These are phyloP conservation scores for Hanseniaspora gamundiae DNA, from an alignment of 1,139 yeast species.

Conservation along the genomic window DNA sequence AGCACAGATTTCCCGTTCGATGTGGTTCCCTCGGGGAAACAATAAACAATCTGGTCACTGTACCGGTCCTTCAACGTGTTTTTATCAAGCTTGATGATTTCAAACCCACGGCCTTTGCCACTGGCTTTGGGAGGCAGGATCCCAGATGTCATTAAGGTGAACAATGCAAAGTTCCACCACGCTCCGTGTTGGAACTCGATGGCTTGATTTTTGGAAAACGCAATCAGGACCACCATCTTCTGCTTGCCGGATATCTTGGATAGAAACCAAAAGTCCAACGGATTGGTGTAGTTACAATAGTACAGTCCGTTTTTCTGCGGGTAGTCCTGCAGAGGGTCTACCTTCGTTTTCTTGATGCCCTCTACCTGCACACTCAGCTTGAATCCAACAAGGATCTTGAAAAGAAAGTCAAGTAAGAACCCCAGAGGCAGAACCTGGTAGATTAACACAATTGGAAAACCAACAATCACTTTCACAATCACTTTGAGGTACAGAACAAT, in stretches of 20 bases:
- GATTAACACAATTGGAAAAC: conserved; percentile 11
- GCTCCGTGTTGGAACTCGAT: conserved; percentile 27
- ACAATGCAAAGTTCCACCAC: conserved; percentile 27
- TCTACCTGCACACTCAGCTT: conserved; percentile 32
- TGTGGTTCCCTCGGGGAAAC: conserved; percentile 59
- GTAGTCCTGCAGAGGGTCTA: conserved; percentile 24
- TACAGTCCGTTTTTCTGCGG: conserved; percentile 36
- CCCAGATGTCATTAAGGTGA: conserved; percentile 22
- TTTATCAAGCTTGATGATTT: background rate
- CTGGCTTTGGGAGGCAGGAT: conserved; percentile 1
- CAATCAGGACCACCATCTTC: conserved; percentile 33
- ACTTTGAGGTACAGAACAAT: conserved; percentile 13
- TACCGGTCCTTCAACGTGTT: conserved; percentile 8
- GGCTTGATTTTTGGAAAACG: conserved; percentile 28
- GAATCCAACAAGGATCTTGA: conserved; percentile 21
- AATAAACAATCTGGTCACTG: conserved; percentile 30
- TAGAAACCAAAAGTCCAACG: conserved; percentile 39
- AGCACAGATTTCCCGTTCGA: conserved; percentile 51
- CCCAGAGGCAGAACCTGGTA: conserved; percentile 8
- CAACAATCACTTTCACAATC: conserved; percentile 9
- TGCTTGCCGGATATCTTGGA: conserved; percentile 23
- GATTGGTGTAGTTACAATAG: conserved; percentile 43
- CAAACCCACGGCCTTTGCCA: background rate
- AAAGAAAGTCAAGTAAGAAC: conserved; percentile 11
- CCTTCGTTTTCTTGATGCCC: conserved; percentile 38